A percentile compares a stretch with the other conserved stretches of the same genome.
Evolutionary conservation across 345 rosid genomes (phyloP).

Genomic region (Geranium rotundifolium): DNA sequence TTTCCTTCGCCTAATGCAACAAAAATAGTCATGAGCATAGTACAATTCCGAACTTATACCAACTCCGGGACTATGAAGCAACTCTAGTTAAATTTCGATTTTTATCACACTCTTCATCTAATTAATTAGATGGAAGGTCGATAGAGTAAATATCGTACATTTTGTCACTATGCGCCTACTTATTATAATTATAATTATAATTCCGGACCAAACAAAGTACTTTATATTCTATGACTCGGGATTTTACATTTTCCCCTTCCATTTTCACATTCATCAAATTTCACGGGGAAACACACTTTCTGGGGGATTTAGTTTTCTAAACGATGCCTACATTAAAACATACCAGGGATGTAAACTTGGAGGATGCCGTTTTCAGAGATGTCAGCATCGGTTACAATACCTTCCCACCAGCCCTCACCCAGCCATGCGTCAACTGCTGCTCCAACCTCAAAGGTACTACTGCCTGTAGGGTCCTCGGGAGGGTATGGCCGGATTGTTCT

Average conservation of each 20-base stretch:
- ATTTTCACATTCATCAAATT: no score
- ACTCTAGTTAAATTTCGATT: not conserved
- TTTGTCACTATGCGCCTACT: no score
- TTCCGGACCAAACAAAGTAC: no score
- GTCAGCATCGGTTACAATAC: slow-evolving; percentile 18
- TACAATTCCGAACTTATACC: not conserved
- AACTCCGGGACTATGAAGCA: not conserved
- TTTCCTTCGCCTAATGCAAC: slow-evolving; percentile 24
- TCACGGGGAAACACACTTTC: not conserved
- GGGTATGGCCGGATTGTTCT: slow-evolving; percentile 28
- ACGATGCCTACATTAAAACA: not conserved
- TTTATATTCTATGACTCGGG: no score
- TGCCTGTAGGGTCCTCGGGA: slow-evolving; percentile 11
- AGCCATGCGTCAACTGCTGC: slow-evolving; percentile 40
- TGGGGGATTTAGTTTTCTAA: no score
- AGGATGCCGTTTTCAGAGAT: slow-evolving; percentile 9
- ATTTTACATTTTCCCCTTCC: no score
- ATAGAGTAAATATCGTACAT: no score
- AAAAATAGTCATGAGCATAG: not conserved
- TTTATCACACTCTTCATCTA: no score
- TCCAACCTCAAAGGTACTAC: slow-evolving; percentile 18
- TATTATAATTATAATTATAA: no score
- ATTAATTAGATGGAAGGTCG: no score
- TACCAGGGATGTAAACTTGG: slow-evolving; percentile 40
- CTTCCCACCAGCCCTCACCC: slow-evolving; percentile 53